phyloP scores from a whole-genome alignment of 2,329 filamentous ascomycete genomes.

The Talaromyces sp. region DNA sequence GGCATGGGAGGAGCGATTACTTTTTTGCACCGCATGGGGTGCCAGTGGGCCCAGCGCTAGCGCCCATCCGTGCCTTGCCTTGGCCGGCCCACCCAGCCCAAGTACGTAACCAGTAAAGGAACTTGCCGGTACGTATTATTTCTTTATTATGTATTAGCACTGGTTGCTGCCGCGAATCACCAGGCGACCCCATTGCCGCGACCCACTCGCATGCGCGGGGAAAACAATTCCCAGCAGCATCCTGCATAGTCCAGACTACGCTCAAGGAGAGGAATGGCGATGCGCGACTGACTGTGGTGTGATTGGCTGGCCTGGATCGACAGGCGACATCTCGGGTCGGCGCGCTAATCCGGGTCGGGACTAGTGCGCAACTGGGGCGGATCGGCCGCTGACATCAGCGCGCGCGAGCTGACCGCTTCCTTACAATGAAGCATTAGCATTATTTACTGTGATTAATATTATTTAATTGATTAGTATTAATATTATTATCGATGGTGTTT shows the following conservation, averaged over 20 bases:
- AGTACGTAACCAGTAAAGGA: neutral
- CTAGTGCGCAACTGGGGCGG: neutral
- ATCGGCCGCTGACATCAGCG: neutral
- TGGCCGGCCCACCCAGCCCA: neutral
- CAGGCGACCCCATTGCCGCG: neutral
- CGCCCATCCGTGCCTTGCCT: neutral
- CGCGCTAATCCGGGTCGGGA: neutral
- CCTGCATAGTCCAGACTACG: no score
- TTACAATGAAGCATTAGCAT: no score
- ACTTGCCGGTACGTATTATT: no score
- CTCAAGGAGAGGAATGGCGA: neutral
- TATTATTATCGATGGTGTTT: no score
- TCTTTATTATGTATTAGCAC: neutral
- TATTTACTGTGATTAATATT: neutral
- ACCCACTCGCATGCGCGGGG: neutral
- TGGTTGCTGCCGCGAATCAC: neutral
- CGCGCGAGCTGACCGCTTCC: neutral
- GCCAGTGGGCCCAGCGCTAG: neutral
- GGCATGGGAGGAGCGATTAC: conserved; percentile 1
- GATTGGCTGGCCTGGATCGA: conserved; percentile 1
- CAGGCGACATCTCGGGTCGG: neutral
- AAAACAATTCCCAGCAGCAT: neutral
- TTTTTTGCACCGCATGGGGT: conserved; percentile 5
- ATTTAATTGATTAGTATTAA: no score
- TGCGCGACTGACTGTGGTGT: neutral